Conservation (phyloP, 2,329 filamentous ascomycete species). For the Falciphora oryzae region DNA sequence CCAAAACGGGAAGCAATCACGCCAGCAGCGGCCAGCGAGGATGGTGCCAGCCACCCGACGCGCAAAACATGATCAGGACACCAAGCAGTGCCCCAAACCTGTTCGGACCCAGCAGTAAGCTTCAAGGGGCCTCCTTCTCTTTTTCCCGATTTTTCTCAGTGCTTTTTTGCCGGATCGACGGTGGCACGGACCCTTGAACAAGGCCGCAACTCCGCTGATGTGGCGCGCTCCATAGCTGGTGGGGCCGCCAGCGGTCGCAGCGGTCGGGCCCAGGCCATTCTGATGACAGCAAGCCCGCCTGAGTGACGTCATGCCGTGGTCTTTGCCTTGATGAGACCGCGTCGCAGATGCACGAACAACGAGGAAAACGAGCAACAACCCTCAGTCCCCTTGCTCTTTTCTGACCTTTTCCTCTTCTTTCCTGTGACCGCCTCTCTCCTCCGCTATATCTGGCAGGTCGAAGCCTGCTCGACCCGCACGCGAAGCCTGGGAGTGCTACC, state of each 20-base stretch:
- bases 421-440: background rate
- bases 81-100: too few relatives aligned
- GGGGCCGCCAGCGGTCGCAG: too few relatives aligned
- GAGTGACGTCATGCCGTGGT: background rate
- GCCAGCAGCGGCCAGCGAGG: background rate
- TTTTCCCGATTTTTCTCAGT: too few relatives aligned
- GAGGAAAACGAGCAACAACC: background rate
- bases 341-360: background rate
- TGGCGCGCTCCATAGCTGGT: background rate
- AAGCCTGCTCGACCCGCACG: background rate
- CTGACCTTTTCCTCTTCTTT: background rate
- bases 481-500: background rate
- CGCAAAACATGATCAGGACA: too few relatives aligned
- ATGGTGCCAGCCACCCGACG: too few relatives aligned
- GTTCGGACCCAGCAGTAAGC: too few relatives aligned
- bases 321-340: background rate
- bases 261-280: background rate
- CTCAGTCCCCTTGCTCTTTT: background rate
- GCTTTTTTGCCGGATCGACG: background rate
- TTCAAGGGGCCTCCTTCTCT: too few relatives aligned
- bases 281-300: background rate
- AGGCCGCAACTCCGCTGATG: too few relatives aligned
- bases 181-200: background rate
- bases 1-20: background rate
- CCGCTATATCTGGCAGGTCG: background rate